phyloP scores from a whole-genome alignment of 1,284 basidiomycete species.

The Tylopilus orsonianus region DNA sequence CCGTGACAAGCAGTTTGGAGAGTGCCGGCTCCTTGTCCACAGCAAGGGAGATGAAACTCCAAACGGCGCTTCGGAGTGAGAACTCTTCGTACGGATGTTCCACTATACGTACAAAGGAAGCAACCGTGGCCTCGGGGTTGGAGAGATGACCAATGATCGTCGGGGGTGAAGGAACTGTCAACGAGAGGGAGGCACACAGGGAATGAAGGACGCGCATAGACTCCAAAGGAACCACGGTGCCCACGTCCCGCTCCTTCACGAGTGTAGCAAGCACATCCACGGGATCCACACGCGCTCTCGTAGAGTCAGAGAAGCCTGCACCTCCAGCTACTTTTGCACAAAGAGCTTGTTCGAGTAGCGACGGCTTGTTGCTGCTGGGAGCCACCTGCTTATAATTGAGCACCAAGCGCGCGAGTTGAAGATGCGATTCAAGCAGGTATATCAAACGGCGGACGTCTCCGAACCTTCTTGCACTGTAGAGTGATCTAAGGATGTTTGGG shows the following conservation, averaged over 20 bases:
- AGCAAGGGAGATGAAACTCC: conserved; percentile 82
- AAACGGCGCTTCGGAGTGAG: conserved; percentile 69
- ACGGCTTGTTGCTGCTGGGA: conserved; percentile 44
- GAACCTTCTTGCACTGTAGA: conserved; percentile 63
- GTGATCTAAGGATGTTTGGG: conserved; percentile 53
- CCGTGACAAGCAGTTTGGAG: conserved; percentile 79
- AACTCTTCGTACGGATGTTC: conserved; percentile 73
- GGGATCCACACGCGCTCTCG: conserved; percentile 55
- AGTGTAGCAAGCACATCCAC: conserved; percentile 70
- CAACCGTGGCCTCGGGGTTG: conserved; percentile 66
- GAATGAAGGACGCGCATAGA: conserved; percentile 66
- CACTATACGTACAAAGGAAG: conserved; percentile 61
- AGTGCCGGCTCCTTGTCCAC: conserved; percentile 88
- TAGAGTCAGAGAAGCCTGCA: conserved; percentile 46
- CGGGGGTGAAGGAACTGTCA: conserved; percentile 55
- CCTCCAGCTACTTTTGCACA: conserved; percentile 60
- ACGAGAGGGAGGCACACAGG: conserved; percentile 65
- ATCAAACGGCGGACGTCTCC: conserved; percentile 71
- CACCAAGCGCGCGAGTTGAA: conserved; percentile 60
- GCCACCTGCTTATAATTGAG: conserved; percentile 59
- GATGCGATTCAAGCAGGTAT: conserved; percentile 63
- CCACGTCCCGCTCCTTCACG: conserved; percentile 62
- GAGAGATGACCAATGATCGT: conserved; percentile 73
- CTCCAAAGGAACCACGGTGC: conserved; percentile 56
- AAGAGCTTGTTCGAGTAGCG: conserved; percentile 71